Conservation (phyloP, 345 rosid species). For the Brassica cretica region DNA sequence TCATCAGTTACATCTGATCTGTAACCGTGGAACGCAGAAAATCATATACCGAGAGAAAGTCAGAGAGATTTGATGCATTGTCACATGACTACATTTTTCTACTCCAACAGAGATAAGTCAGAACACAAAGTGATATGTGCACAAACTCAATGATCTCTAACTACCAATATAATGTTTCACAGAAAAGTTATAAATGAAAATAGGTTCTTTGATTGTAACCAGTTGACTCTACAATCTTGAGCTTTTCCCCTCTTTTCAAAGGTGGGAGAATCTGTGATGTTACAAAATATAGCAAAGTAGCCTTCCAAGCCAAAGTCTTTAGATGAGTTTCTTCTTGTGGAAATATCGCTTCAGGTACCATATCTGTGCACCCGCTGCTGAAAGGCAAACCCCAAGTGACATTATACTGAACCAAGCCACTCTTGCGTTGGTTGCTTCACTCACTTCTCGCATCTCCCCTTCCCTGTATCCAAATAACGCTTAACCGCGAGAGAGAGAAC, state of each 20-base stretch:
- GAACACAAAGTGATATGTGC: conserved; percentile 27
- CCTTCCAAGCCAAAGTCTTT: conserved; percentile 20
- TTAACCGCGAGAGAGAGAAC: too few relatives aligned
- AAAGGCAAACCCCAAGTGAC: conserved; percentile 66
- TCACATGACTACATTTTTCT: not conserved
- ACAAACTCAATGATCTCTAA: conserved; percentile 19
- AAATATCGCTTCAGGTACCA: conserved; percentile 66
- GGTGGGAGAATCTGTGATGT: conserved; percentile 10
- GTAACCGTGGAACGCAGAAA: too few relatives aligned
- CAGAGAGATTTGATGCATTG: not conserved
- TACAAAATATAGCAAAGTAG: conserved; percentile 27
- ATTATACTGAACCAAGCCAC: conserved; percentile 82
- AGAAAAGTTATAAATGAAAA: not conserved
- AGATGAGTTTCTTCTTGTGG: conserved; percentile 77
- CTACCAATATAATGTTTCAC: not conserved
- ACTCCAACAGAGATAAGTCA: conserved; percentile 15
- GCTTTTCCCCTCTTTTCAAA: conserved; percentile 15
- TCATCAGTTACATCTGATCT: not conserved
- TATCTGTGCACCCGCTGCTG: conserved; percentile 55
- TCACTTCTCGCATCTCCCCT: conserved; percentile 67
- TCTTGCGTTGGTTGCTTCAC: conserved; percentile 66
- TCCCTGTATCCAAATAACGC: conserved; percentile 47
- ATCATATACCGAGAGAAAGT: too few relatives aligned
- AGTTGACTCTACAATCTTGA: not conserved
- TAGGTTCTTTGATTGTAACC: not conserved